Percentiles rank a stretch among this genome's conserved stretches.
Conservation (phyloP, 2,329 filamentous ascomycete species). For the Alternaria consortialis region DNA sequence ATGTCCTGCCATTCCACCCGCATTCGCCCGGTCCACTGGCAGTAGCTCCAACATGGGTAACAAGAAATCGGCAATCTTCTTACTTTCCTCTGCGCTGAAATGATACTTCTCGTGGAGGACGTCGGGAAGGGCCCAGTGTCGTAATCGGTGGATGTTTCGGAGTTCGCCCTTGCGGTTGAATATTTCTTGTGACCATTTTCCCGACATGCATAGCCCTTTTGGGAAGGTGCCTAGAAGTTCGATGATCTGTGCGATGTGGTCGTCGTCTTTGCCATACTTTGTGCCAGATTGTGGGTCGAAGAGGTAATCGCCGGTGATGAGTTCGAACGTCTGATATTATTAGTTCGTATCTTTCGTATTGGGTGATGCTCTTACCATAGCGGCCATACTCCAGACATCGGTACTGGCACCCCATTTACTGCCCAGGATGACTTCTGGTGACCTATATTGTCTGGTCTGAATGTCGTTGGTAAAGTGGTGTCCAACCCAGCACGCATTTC, state of each 20-base stretch:
- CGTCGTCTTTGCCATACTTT: slow-evolving; percentile 99
- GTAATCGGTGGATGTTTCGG: slow-evolving; percentile 93
- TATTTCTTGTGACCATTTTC: slow-evolving; percentile 98
- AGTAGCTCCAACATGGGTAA: slow-evolving; percentile 89
- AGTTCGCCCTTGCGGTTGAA: slow-evolving; percentile 98
- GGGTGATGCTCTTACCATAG: slow-evolving; percentile 75
- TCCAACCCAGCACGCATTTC: slow-evolving; percentile 98
- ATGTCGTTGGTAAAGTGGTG: slow-evolving; percentile 99
- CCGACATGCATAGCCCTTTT: slow-evolving; percentile 87
- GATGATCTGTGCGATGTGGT: slow-evolving; percentile 99
- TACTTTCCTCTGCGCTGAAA: slow-evolving; percentile 83
- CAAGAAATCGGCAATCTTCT: slow-evolving; percentile 82
- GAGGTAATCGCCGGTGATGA: slow-evolving; percentile 97
- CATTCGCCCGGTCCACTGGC: slow-evolving; percentile 90
- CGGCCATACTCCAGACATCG: slow-evolving; percentile 99
- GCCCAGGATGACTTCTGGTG: slow-evolving; percentile 94
- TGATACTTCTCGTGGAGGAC: slow-evolving; percentile 97
- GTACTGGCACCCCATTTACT: slow-evolving; percentile 99
- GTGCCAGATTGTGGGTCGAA: slow-evolving; percentile 98
- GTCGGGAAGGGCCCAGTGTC: slow-evolving; percentile 94
- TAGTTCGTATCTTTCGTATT: slow-evolving; percentile 12
- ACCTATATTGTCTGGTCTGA: slow-evolving; percentile 95
- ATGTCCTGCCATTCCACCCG: slow-evolving; percentile 92
- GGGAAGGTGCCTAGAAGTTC: slow-evolving; percentile 94
- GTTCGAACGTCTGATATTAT: slow-evolving; percentile 81